phyloP scores from a whole-genome alignment of 805 yeast genomes.

The Kockiozyma suomiensis region DNA sequence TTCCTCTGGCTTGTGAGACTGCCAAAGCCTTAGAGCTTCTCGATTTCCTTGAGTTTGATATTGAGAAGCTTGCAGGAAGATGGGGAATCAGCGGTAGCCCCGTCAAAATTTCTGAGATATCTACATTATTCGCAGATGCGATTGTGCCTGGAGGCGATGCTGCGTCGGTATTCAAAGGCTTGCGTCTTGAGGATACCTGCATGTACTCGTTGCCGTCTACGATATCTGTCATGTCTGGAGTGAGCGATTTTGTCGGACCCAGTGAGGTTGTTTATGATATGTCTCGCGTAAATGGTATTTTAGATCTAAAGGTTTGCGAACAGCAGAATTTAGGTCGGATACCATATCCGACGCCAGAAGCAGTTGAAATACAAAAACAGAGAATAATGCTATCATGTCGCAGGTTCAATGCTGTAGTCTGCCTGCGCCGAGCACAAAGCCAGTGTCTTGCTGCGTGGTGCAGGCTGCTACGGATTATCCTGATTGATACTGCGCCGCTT shows the following conservation, averaged over 20 bases:
- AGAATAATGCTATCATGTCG: conserved; percentile 16
- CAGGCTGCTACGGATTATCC: conserved; percentile 70
- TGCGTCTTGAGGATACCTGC: conserved; percentile 17
- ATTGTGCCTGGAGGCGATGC: neutral
- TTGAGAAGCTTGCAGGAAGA: conserved; percentile 22
- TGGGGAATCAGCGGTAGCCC: conserved; percentile 22
- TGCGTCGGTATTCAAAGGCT: conserved; percentile 5
- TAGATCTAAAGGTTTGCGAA: conserved; percentile 38
- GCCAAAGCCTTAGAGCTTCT: conserved; percentile 69
- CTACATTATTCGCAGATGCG: neutral
- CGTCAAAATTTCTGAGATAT: neutral
- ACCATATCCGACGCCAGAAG: conserved; percentile 6
- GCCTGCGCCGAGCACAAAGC: conserved; percentile 51
- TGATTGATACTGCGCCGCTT: conserved; percentile 59
- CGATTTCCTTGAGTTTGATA: conserved; percentile 64
- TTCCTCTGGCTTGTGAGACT: conserved; percentile 42
- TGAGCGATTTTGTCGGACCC: neutral
- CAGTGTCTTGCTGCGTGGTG: conserved; percentile 80
- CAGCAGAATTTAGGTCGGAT: conserved; percentile 17
- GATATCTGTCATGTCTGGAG: conserved; percentile 14
- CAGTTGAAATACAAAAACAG: neutral
- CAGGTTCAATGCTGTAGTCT: conserved; percentile 20
- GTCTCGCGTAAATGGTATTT: conserved; percentile 21
- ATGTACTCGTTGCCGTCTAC: conserved; percentile 15
- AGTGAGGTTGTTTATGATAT: conserved; percentile 23